Base-by-base conservation (phyloP, 192 early-diverging fungal genomes). In the Backusella parvicylindrica region DNA sequence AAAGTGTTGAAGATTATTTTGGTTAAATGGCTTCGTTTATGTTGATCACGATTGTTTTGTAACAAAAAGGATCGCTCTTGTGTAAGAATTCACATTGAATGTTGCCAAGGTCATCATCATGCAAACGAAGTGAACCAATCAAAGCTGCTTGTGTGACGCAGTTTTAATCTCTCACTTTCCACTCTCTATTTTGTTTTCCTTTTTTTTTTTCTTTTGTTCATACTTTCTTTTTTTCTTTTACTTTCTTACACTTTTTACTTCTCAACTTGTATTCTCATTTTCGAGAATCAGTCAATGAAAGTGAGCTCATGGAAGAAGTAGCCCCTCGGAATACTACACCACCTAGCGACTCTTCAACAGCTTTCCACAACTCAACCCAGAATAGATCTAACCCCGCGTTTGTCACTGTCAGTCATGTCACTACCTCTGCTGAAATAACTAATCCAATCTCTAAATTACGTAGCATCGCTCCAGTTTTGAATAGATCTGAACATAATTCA, bases 111-210 rank as follows among this genome's bases (percentile, higher is more conserved):
- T 66, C 16, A 41, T 11, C 21, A 37, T 70, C 23, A 70, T 70
- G 68, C 68, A 70, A 47, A 37, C 43, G 28, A 35, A 47, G 4
- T 21, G 36, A 68, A 67, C 74, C 63, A 75, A 50, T 66, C n/a
- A 38, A 23, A 68, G 4, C 7, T 7, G 35, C 65, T 68, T 75
- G 74, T 75, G 74, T 75, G 73, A 74, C 73, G 73, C 63, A 74
- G 65, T 35, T 9, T 13, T 1, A 68, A 35, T 73, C 63, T 73
- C 49, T 64, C 49, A 35, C 65, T 18, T 8, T 53, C 15, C 53
- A 47, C 31, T 66, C 18, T 26, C 28, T 53, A 23, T 28, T 12
- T 50, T 50, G 0, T 35, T 36, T 49, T 68, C 36, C 11, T 68
- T 67, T 65, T 35, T n/a, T 37, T 36, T 68, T 75, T 28, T 41